Base-by-base conservation (phyloP, 768 basidiomycete genomes). In the Sarcodon sp. region DNA sequence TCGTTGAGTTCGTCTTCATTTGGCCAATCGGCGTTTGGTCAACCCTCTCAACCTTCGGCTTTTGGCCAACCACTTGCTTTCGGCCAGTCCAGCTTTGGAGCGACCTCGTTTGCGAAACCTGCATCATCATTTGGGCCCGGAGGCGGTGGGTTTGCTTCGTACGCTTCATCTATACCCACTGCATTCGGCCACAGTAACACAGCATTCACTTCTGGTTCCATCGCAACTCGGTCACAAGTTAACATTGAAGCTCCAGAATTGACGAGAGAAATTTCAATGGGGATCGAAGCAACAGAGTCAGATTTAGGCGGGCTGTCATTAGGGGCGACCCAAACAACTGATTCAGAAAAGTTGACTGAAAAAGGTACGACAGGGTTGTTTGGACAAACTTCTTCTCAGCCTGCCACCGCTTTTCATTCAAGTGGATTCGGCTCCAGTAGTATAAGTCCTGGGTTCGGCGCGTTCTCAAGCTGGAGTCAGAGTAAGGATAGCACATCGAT, bases 391-490 rank as follows among this genome's bases (percentile, higher is more conserved):
- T 15, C 10, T n/a, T 7, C 39, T 7, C 7, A 41, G 27, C 39
- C 39, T 36, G 53, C 60, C n/a, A 10, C 33, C 15, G n/a, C 49
- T 11, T 35, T 31, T 6, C 27, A 33, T 10, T 36, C n/a, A 15
- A n/a, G 6, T 38, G 46, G 32, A 13, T 49, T 37, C 35, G 46
- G 52, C 41, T 32, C 61, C 7, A 59, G 66, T 32, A 69, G 63
- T 50, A 64, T 63, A 2, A 63, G 63, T 2, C 54, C 57, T 12
- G 68, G 61, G 4, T 69, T 67, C 50, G 68, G 62, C 16, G 62
- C 59, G 3, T 60, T 64, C 11, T 38, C 44, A 3, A 36, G 27
- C 27, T 41, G 39, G 39, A 41, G 27, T 13, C 39, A 41, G 11
- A 27, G 16, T 11, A 7, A 13, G 39, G 7, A 8, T 27, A 27